Evolutionary conservation across 306 rosid genomes (phyloP).

Genomic region (Canavalia gladiata): DNA sequence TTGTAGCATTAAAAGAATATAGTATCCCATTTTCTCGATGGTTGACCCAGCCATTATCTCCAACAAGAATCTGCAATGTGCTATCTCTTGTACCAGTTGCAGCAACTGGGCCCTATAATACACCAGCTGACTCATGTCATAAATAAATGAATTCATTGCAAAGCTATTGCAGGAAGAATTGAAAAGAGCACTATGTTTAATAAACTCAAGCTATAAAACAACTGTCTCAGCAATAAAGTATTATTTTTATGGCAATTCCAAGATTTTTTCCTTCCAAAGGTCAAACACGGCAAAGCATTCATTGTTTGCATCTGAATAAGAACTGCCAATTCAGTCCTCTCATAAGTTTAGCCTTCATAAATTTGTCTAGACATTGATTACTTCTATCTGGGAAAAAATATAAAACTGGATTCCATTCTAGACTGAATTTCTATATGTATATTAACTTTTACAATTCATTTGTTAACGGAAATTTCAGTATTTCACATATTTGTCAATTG

Average conservation of each 20-base stretch:
- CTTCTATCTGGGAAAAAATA: constrained; percentile 21
- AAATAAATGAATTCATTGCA: constrained; percentile 33
- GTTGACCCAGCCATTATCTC: constrained; percentile 93
- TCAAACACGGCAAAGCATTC: constrained; percentile 31
- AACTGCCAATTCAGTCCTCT: constrained; percentile 27
- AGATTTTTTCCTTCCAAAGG: constrained; percentile 18
- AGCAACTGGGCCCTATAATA: constrained; percentile 83
- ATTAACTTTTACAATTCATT: constrained; percentile 9
- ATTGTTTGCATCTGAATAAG: constrained; percentile 38
- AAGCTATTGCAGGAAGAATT: constrained; percentile 37
- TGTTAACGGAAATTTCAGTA: neutral
- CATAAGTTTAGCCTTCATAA: constrained; percentile 26
- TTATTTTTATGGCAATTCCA: constrained; percentile 15
- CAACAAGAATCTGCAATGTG: constrained; percentile 82
- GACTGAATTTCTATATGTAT: constrained; percentile 9
- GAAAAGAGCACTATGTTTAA: constrained; percentile 28
- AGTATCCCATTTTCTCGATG: constrained; percentile 90
- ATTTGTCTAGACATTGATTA: constrained; percentile 18
- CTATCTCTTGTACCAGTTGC: constrained; percentile 94
- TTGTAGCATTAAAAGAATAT: constrained; percentile 86
- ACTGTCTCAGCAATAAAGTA: constrained; percentile 21
- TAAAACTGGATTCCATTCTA: constrained; percentile 30
- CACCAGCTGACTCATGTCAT: constrained; percentile 44
- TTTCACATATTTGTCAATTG: constrained; percentile 34
- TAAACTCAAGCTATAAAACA: constrained; percentile 29